Conservation (phyloP, 371 early-diverging fungal genomes). For the Smittium mucronatum region DNA sequence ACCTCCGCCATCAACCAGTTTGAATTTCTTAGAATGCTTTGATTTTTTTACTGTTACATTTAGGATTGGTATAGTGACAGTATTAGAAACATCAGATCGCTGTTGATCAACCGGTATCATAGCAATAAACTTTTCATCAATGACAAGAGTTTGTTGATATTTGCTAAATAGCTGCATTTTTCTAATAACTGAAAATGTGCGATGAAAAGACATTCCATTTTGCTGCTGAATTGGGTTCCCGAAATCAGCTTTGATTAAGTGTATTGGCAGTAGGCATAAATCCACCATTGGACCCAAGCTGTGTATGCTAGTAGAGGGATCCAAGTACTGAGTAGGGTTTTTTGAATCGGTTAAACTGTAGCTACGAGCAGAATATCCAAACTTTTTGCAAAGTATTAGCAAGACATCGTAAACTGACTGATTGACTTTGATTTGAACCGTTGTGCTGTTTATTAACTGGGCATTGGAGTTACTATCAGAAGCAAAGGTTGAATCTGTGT, state of each 20-base stretch:
- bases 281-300: conserved; percentile 48
- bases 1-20: conserved; percentile 47
- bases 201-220: too few species aligned
- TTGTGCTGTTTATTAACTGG: conserved; percentile 63
- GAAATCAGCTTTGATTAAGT: conserved; percentile 25
- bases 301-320: conserved; percentile 61
- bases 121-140: conserved; percentile 88
- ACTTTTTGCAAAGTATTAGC: conserved; percentile 69
- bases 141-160: conserved; percentile 72
- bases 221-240: too few species aligned
- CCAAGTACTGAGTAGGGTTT: conserved; percentile 56
- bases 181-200: conserved; percentile 52
- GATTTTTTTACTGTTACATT: conserved; percentile 64
- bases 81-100: conserved; percentile 58
- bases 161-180: conserved; percentile 70
- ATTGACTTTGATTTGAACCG: conserved; percentile 58
- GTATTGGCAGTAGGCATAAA: conserved; percentile 56
- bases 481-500: too few species aligned
- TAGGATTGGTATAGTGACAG: conserved; percentile 66
- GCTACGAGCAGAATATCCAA: conserved; percentile 64
- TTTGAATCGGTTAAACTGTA: conserved; percentile 65
- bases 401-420: conserved; percentile 70
- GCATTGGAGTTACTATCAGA: too few species aligned
- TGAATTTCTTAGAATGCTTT: conserved; percentile 59
- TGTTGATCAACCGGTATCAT: conserved; percentile 75